Conservation (phyloP, 2,329 filamentous ascomycete genomes). For the Fusarium sambucinum region DNA sequence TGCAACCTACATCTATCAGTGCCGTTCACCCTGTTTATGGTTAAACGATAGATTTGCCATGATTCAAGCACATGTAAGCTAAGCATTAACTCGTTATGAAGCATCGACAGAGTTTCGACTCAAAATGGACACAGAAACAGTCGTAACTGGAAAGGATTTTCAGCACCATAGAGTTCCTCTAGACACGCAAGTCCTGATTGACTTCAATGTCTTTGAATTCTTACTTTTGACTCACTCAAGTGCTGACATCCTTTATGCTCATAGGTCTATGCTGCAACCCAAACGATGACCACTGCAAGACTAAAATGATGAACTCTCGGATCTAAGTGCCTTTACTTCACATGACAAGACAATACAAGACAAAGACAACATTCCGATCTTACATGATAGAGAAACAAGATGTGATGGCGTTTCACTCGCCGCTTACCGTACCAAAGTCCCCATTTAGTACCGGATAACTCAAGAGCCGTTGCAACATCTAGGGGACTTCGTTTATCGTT, state of each 20-base stretch:
- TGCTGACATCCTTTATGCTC: neutral
- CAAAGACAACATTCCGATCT: neutral
- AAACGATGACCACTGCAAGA: neutral
- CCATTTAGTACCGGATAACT: conserved; percentile 21
- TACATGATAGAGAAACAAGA: neutral
- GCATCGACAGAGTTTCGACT: conserved; percentile 1
- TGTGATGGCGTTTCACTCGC: neutral
- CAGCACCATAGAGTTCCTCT: neutral
- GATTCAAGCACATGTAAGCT: neutral
- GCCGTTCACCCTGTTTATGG: neutral
- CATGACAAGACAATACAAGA: neutral
- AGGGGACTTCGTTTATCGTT: neutral
- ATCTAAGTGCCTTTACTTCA: neutral
- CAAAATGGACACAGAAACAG: neutral
- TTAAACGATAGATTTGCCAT: neutral
- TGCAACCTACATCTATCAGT: neutral
- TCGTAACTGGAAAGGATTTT: neutral
- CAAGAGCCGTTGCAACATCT: neutral
- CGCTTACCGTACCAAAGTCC: conserved; percentile 15
- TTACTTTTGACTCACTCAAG: neutral
- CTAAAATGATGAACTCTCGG: neutral
- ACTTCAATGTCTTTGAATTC: fast-evolving
- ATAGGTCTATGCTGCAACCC: neutral
- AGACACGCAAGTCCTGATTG: neutral
- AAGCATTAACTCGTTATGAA: neutral